phyloP scores from a whole-genome alignment of 257 asterid species.

The Solanum verrucosum region DNA sequence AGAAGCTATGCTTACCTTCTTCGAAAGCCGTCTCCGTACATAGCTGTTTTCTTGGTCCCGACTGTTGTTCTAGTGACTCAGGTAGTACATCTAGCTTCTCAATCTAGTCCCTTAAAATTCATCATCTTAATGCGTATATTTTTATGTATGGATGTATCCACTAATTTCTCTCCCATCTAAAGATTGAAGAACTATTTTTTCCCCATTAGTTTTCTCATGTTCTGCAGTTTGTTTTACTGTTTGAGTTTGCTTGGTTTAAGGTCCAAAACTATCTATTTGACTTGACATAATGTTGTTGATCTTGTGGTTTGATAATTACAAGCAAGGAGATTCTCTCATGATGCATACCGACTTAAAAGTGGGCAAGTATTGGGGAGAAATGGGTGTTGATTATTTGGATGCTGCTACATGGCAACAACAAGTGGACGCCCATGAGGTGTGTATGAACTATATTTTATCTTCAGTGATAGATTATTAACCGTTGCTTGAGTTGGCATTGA shows the following conservation, averaged over 20 bases:
- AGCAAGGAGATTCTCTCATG: conserved; percentile 60
- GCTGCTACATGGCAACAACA: conserved; percentile 42
- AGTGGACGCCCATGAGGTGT: conserved; percentile 55
- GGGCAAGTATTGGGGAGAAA: conserved; percentile 66
- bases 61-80: conserved; percentile 65
- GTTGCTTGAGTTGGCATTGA: background rate
- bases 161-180: background rate
- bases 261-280: background rate
- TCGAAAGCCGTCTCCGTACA: conserved; percentile 46
- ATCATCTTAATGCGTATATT: background rate
- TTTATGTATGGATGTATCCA: background rate
- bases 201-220: background rate
- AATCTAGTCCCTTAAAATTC: background rate
- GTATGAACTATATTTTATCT: background rate
- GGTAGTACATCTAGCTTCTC: background rate
- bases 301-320: background rate
- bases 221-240: background rate
- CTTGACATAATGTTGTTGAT: background rate
- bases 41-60: conserved; percentile 86
- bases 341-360: conserved; percentile 65
- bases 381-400: conserved; percentile 76
- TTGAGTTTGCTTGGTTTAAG: background rate
- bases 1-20: conserved; percentile 49
- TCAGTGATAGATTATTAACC: background rate
- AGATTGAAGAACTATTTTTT: background rate